Conservation (phyloP, 257 asterid species). For the Solanum pinnatisectum region DNA sequence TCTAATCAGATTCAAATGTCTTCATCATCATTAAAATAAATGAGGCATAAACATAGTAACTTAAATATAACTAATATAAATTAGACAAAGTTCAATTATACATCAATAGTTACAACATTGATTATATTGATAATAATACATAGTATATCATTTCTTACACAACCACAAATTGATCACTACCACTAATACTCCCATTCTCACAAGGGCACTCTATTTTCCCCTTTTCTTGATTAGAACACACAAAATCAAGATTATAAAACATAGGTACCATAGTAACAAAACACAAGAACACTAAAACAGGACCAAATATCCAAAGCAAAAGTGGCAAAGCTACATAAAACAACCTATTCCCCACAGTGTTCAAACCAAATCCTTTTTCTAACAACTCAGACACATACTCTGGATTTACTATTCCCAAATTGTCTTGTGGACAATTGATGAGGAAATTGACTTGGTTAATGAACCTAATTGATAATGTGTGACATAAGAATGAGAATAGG, state of each 20-base stretch:
- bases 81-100: not conserved
- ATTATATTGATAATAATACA: not conserved
- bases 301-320: constrained; percentile 85
- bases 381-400: constrained; percentile 64
- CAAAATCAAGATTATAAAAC: constrained; percentile 68
- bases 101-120: not conserved
- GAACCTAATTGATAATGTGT: constrained; percentile 76
- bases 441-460: constrained; percentile 82
- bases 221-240: constrained; percentile 20
- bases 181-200: not conserved
- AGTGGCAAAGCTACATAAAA: constrained; percentile 79
- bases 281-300: constrained; percentile 66
- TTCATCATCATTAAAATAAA: not conserved
- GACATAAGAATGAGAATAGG: constrained; percentile 69
- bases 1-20: not conserved
- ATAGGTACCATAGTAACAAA: constrained; percentile 57
- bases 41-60: not conserved
- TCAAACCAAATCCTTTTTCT: constrained; percentile 52
- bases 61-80: not conserved
- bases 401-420: constrained; percentile 32
- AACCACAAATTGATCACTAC: not conserved
- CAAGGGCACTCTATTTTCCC: constrained; percentile 4
- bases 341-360: constrained; percentile 66
- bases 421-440: constrained; percentile 57
- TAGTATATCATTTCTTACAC: not conserved